A percentile compares a stretch with the other conserved stretches of the same genome.
These are phyloP conservation scores for Lasiodiplodia sp. DNA, from an alignment of 2,329 filamentous ascomycete species.

Conservation along the genomic window DNA sequence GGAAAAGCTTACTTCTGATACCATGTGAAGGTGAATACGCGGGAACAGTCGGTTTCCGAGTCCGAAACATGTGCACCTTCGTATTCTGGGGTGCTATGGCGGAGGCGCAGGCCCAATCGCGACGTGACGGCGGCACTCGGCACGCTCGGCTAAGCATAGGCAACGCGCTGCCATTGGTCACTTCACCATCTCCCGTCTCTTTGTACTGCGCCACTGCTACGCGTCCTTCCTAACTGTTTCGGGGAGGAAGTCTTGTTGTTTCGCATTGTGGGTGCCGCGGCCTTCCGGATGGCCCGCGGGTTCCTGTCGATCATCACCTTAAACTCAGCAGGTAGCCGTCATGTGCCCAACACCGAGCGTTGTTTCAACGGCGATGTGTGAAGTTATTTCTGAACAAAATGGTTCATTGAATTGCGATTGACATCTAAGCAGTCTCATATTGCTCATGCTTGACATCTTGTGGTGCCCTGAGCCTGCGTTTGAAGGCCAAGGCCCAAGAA, in stretches of 20 bases:
- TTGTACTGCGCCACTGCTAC: slow-evolving; percentile 5
- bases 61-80: neutral
- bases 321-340: neutral
- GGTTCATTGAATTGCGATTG: no score
- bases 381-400: no score
- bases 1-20: neutral
- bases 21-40: neutral
- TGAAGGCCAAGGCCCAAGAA: neutral
- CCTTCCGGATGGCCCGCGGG: neutral
- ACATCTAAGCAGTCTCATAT: neutral
- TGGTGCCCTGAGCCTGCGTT: neutral
- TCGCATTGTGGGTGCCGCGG: neutral
- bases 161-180: neutral
- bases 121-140: neutral
- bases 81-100: neutral
- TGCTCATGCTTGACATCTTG: neutral
- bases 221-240: neutral
- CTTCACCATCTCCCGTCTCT: neutral
- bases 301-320: neutral
- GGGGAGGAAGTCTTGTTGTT: neutral
- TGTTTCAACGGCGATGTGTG: no score
- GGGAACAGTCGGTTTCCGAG: neutral
- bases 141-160: neutral
- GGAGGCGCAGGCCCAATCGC: neutral
- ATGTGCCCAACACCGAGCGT: neutral